phyloP scores from a whole-genome alignment of 768 basidiomycete genomes.

The Tephrocybe sp. region DNA sequence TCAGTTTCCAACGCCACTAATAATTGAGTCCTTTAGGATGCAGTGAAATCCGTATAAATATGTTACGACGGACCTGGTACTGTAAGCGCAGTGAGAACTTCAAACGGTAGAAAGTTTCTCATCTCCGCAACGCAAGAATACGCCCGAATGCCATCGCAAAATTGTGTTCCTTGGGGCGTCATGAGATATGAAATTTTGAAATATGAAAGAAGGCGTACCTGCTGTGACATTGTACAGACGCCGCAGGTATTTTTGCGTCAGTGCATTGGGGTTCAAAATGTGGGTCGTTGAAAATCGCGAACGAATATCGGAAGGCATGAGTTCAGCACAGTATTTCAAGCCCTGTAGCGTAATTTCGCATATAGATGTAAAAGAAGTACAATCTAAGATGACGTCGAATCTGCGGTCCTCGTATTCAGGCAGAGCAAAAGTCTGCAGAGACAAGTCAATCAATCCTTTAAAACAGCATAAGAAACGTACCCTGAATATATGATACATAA shows the following conservation, averaged over 20 bases:
- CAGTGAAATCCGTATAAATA: background rate
- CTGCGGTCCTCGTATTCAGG: slow-evolving; percentile 44
- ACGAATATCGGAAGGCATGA: slow-evolving; percentile 71
- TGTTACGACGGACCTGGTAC: slow-evolving; percentile 51
- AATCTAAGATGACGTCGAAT: slow-evolving; percentile 81
- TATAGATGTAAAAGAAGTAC: slow-evolving; percentile 71
- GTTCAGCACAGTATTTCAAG: slow-evolving; percentile 76
- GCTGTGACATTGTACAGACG: slow-evolving; percentile 73
- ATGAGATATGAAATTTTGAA: background rate
- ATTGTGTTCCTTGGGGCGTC: slow-evolving; percentile 42
- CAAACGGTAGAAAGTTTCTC: slow-evolving; percentile 51
- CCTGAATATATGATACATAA: slow-evolving; percentile 80
- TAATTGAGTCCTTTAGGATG: slow-evolving; percentile 4
- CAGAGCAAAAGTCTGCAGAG: slow-evolving; percentile 53
- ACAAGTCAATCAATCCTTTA: background rate
- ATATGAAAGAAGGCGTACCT: slow-evolving; percentile 28
- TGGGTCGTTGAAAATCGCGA: slow-evolving; percentile 59
- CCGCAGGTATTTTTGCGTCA: slow-evolving; percentile 73
- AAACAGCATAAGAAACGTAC: slow-evolving; percentile 30
- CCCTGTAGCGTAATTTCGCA: slow-evolving; percentile 83
- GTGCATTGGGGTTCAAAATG: slow-evolving; percentile 72
- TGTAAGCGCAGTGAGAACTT: slow-evolving; percentile 44
- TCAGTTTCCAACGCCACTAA: slow-evolving; percentile 68
- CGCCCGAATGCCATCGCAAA: slow-evolving; percentile 52
- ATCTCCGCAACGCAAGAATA: slow-evolving; percentile 68